Evolutionary conservation across 1,284 basidiomycete species (phyloP).

Genomic region (Phellopilus nigrolimitatus): DNA sequence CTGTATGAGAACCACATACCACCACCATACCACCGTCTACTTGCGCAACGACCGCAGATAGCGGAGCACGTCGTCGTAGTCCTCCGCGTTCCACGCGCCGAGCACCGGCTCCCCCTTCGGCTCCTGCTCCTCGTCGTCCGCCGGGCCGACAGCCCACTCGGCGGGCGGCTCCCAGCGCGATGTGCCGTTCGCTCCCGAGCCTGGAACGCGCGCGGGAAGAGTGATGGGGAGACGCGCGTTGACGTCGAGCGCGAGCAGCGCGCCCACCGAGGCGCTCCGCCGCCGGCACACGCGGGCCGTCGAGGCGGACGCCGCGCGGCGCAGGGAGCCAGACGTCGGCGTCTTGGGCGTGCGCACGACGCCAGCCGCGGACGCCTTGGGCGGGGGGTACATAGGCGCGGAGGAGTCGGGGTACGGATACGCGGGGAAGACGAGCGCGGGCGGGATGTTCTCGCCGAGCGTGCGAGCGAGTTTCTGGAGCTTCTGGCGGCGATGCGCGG

Average conservation of each 20-base stretch:
- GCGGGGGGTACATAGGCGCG: neutral
- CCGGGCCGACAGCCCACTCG: slow-evolving; percentile 15
- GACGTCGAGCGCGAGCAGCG: neutral
- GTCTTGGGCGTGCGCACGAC: neutral
- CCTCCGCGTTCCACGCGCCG: slow-evolving; percentile 9
- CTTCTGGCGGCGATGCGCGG: slow-evolving; percentile 30
- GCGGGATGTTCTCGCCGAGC: slow-evolving; percentile 50
- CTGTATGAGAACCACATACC: neutral
- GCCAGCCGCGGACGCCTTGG: neutral
- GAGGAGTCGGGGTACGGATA: neutral
- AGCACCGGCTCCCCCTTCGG: neutral
- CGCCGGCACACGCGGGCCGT: neutral
- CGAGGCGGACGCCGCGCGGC: neutral
- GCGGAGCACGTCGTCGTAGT: slow-evolving; percentile 10
- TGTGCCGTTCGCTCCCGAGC: slow-evolving; percentile 3
- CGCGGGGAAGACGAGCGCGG: slow-evolving; percentile 43
- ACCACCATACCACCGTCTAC: neutral
- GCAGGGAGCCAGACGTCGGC: neutral
- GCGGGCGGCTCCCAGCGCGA: slow-evolving; percentile 14
- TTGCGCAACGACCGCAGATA: slow-evolving; percentile 8
- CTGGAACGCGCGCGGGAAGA: neutral
- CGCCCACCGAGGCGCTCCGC: slow-evolving; percentile 5
- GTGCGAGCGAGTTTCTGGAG: slow-evolving; percentile 50
- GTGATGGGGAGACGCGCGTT: neutral
- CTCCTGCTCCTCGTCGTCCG: slow-evolving; percentile 5